Base-by-base conservation (phyloP, 1,284 basidiomycete genomes). In the Trametes pubescens region DNA sequence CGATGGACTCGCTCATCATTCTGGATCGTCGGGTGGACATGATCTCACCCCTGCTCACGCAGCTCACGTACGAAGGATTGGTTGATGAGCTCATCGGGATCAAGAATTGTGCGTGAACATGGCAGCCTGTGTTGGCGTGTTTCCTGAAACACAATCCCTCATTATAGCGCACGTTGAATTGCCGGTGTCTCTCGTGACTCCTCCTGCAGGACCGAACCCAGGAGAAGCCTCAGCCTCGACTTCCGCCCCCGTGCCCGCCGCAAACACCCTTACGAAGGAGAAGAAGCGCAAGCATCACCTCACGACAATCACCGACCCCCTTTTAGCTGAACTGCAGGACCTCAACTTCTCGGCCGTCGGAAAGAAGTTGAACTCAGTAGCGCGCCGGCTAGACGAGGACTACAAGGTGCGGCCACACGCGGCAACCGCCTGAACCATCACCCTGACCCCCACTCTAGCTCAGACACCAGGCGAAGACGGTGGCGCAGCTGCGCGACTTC, bases 51-150 rank as follows among this genome's bases (percentile, higher is more conserved):
- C 83, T 99, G 59, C 88, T 97, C 51, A 99, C 97, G 1, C 97
- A 99, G 74, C 81, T 99, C 59, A 99, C 98, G 0, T 99, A 99
- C 73, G 92, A 98, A 75, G 98, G 98, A 18, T 88, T 99, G 48
- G 84, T 99, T n/a, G 97, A 99, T 73, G 98, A 99, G 75, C 81
- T 95, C 47, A 82, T 98, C 51, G 94, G 94, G 1, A 91, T 99
- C 67, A 91, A 86, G 76, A 95, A 98, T 71, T 92, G 96, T 94
- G 69, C 59, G 90, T 76, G 8, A 11, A 8, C 26, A 26, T 21
- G 10, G 4, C 8, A 8, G 7, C 4, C 56, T 13, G 26, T 58
- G 24, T n/a, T 44, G 14, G 2, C 32, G 13, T 47, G 35, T 18
- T 10, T 8, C 6, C 35, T 69, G 56, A 65, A 38, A 11, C 6